phyloP scores from a whole-genome alignment of 352 stramenopile species.

The Globisporangium okanoganense region DNA sequence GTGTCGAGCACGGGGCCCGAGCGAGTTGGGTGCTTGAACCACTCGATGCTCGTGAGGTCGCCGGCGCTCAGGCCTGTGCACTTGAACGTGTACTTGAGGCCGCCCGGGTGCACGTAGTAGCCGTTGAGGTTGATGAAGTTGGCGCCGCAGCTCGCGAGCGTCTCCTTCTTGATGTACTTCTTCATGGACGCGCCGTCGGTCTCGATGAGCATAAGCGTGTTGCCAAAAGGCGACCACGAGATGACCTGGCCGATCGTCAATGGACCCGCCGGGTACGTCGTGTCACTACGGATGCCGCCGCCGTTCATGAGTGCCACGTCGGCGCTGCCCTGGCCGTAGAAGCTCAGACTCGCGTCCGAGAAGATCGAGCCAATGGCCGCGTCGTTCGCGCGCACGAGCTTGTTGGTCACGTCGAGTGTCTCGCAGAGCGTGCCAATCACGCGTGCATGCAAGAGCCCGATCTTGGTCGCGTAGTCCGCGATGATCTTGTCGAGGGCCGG shows the following conservation, averaged over 20 bases:
- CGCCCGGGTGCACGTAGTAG: conserved; percentile 18
- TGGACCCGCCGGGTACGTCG: conserved; percentile 12
- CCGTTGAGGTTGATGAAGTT: conserved; percentile 12
- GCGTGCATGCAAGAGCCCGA: conserved; percentile 40
- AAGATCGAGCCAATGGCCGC: conserved; percentile 52
- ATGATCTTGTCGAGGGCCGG: conserved; percentile 45
- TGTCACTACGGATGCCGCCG: conserved; percentile 23
- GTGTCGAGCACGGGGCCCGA: conserved; percentile 13
- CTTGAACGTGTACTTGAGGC: conserved; percentile 18
- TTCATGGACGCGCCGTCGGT: conserved; percentile 35
- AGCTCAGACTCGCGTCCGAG: conserved; percentile 19
- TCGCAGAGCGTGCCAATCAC: conserved; percentile 54
- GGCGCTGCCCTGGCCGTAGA: conserved; percentile 12
- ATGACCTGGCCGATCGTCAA: conserved; percentile 20
- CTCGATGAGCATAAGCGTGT: conserved; percentile 18
- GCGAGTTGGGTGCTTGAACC: conserved; percentile 15
- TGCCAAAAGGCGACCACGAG: conserved; percentile 22
- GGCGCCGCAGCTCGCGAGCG: not conserved
- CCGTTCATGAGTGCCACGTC: conserved; percentile 20
- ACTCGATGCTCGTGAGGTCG: conserved; percentile 13
- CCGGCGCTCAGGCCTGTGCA: conserved; percentile 11
- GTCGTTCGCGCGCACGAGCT: conserved; percentile 44
- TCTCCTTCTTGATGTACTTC: conserved; percentile 11
- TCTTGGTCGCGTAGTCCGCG: conserved; percentile 58
- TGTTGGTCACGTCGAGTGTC: conserved; percentile 45